Conservation (phyloP, 352 stramenopile genomes). For the Phytophthora vignae region DNA sequence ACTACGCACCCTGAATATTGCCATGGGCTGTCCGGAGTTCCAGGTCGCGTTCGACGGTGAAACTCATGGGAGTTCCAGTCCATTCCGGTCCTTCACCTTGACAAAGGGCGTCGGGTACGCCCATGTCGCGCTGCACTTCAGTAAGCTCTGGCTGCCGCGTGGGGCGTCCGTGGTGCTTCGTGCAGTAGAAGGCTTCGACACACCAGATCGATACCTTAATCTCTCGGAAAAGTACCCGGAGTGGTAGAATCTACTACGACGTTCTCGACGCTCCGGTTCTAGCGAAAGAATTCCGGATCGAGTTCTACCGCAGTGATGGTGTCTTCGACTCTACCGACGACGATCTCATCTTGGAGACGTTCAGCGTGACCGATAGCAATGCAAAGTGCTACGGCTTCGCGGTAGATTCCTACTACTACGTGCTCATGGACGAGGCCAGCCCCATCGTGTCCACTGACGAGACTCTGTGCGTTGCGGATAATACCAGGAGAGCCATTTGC, state of each 20-base stretch:
- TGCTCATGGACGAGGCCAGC: slow-evolving; percentile 36
- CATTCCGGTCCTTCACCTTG: slow-evolving; percentile 55
- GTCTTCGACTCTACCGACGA: neutral
- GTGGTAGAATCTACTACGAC: slow-evolving; percentile 26
- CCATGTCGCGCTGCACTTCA: slow-evolving; percentile 55
- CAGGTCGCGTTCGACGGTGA: slow-evolving; percentile 46
- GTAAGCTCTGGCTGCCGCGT: slow-evolving; percentile 49
- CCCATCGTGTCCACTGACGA: slow-evolving; percentile 47
- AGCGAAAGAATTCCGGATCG: slow-evolving; percentile 60
- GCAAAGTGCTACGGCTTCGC: slow-evolving; percentile 61
- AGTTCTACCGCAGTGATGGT: slow-evolving; percentile 53
- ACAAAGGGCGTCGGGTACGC: slow-evolving; percentile 60
- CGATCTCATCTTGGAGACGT: slow-evolving; percentile 17
- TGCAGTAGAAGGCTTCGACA: slow-evolving; percentile 50
- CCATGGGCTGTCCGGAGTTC: slow-evolving; percentile 61
- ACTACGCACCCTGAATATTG: slow-evolving; percentile 28
- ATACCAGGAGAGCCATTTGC: slow-evolving; percentile 62
- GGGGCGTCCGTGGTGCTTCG: slow-evolving; percentile 52
- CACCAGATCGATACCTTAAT: slow-evolving; percentile 43
- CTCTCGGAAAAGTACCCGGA: slow-evolving; percentile 46
- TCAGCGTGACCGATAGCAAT: slow-evolving; percentile 25
- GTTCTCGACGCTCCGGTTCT: slow-evolving; percentile 43
- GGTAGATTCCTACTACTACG: slow-evolving; percentile 55
- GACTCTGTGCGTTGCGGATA: slow-evolving; percentile 58
- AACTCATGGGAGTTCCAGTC: slow-evolving; percentile 29